Conservation (phyloP, 148 eudicot species). For the Cornus suecica region DNA sequence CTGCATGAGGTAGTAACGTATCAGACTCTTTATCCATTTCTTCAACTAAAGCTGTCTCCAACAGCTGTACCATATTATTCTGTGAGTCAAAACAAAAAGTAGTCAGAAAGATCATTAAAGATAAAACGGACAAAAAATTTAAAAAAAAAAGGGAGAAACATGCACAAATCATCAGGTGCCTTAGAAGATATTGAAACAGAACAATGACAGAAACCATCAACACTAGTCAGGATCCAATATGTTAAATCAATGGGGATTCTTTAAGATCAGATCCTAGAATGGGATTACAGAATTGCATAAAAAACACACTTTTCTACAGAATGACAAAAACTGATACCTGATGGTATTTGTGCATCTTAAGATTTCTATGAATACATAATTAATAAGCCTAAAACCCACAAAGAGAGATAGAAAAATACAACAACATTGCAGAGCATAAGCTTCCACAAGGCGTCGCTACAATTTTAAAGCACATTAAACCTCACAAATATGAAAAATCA, state of each 20-base stretch:
- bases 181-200: conserved; percentile 4
- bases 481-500: too few species aligned
- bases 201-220: not conserved
- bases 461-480: too few species aligned
- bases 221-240: not conserved
- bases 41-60: conserved; percentile 66
- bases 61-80: conserved; percentile 60
- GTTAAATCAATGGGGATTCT: too few species aligned
- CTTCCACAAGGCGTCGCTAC: too few species aligned
- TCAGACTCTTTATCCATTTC: conserved; percentile 58
- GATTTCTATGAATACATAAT: too few species aligned
- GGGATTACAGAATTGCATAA: not conserved
- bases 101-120: not conserved
- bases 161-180: not conserved
- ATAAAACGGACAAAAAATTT: not conserved
- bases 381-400: too few species aligned
- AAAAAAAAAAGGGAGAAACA: not conserved
- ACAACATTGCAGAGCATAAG: too few species aligned
- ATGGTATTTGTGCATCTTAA: too few species aligned
- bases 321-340: too few species aligned
- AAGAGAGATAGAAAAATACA: too few species aligned
- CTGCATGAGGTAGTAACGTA: conserved; percentile 35
- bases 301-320: not conserved
- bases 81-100: conserved; percentile 22
- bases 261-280: too few species aligned